phyloP scores from a whole-genome alignment of 352 stramenopile genomes.

The Globisporangium canariense region DNA sequence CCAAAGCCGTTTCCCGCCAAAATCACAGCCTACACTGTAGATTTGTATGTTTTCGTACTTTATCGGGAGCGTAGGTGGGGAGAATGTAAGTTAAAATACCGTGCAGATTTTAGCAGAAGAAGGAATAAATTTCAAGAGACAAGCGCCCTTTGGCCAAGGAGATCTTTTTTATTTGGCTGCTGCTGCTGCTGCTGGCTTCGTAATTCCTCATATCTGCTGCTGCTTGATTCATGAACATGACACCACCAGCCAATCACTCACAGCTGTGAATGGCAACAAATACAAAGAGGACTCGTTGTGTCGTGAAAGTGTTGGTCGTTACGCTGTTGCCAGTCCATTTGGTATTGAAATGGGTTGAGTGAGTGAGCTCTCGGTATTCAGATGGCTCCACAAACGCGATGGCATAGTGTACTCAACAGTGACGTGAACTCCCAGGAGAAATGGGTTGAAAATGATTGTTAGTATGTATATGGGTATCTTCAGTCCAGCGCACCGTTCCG shows the following conservation, averaged over 20 bases:
- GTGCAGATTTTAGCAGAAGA: background rate
- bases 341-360: no score
- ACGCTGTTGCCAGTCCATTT: background rate
- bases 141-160: background rate
- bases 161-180: background rate
- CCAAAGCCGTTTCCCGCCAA: slow-evolving; percentile 13
- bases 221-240: no score
- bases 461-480: background rate
- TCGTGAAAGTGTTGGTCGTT: background rate
- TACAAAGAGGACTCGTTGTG: background rate
- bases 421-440: background rate
- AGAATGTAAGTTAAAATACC: background rate
- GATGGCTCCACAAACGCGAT: no score
- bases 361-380: no score
- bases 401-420: no score
- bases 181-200: background rate
- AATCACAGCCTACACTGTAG: background rate
- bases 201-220: background rate
- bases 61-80: background rate
- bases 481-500: background rate
- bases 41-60: background rate
- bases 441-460: background rate
- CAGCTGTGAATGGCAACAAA: background rate
- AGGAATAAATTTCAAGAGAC: background rate
- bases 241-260: background rate